A percentile compares a stretch with the other conserved stretches of the same genome.
Evolutionary conservation across 83 land plant genomes (phyloP).

Genomic region (Larix sibirica): DNA sequence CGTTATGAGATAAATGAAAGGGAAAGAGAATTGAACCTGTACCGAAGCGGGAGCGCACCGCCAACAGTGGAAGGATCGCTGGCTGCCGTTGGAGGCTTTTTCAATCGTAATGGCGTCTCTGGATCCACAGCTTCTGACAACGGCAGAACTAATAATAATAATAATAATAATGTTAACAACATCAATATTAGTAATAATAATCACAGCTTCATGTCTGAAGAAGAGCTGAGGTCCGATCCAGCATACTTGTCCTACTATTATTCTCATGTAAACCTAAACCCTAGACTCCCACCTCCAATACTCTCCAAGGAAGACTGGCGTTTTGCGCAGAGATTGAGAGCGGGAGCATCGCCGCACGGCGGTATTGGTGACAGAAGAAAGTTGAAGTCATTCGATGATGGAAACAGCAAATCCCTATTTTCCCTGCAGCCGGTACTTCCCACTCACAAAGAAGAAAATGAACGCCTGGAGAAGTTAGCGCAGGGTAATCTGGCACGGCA

Average conservation of each 20-base stretch:
- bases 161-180: not conserved
- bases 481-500: conserved; percentile 15
- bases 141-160: conserved; percentile 1
- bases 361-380: conserved; percentile 53
- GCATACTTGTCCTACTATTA: conserved; percentile 88
- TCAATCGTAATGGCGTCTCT: conserved; percentile 23
- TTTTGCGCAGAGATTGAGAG: conserved; percentile 55
- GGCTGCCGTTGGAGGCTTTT: conserved; percentile 51
- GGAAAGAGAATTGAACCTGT: conserved; percentile 31
- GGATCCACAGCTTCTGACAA: conserved; percentile 13
- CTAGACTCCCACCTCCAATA: conserved; percentile 85
- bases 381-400: conserved; percentile 26
- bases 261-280: conserved; percentile 79
- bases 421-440: conserved; percentile 58
- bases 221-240: conserved; percentile 87
- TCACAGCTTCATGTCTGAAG: conserved; percentile 37
- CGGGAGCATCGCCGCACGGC: conserved; percentile 26
- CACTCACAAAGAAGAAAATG: conserved; percentile 32
- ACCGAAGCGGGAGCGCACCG: conserved; percentile 78
- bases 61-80: conserved; percentile 76
- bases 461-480: conserved; percentile 28
- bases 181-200: not conserved
- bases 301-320: conserved; percentile 74
- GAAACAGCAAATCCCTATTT: conserved; percentile 52
- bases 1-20: conserved; percentile 36